Evolutionary conservation across 495 filamentous ascomycete species (phyloP), one percentile per base, ranked within the genome.

Genomic region (Hypoxylon rickii): DNA sequence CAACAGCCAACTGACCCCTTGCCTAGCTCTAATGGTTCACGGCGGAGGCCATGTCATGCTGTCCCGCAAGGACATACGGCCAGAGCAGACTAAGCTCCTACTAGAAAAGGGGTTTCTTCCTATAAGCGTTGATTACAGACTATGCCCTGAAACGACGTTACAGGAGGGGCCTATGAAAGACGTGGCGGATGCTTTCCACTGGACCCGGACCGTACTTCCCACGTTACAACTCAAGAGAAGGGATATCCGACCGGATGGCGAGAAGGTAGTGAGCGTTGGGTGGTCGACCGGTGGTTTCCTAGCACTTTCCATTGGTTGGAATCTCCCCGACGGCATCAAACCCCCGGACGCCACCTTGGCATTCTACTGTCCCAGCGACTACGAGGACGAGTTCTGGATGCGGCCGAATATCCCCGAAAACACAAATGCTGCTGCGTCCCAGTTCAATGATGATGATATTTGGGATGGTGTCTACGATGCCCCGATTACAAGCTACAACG

Each of bases 241-340:
- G n/a, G 16, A 43, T 1, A 33, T 76, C 6, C n/a, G n/a, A n/a
- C n/a, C n/a, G n/a, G 75, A 82, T 58, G 52, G 51, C 0, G 40
- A 70, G 10, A 63, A 49, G 33, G 68, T 83, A 0, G 75, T 77
- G 0, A 73, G 61, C 0, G 62, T 85, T 0, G 81, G 81, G 0
- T 85, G 81, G 81, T 84, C 79, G 0, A 69, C 75, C 0, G 81
- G 80, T 5, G 82, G 80, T 1, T 67, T 70, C 7, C 68, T 85
- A 0, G 80, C 79, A n/a, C 73, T 83, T 72, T 62, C 74, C 0
- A 43, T 77, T 0, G 75, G 45, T 0, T 83, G 64, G 62, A 79
- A 76, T 4, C 37, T 69, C 0, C 13, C 13, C 0, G 10, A 11
- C 0, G 72, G 68, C 0, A 22, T 79, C 1, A 24, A 13, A 8